A percentile compares a stretch with the other conserved stretches of the same genome.
phyloP scores from a whole-genome alignment of 306 rosid species.

The Casuarina cunninghamiana region DNA sequence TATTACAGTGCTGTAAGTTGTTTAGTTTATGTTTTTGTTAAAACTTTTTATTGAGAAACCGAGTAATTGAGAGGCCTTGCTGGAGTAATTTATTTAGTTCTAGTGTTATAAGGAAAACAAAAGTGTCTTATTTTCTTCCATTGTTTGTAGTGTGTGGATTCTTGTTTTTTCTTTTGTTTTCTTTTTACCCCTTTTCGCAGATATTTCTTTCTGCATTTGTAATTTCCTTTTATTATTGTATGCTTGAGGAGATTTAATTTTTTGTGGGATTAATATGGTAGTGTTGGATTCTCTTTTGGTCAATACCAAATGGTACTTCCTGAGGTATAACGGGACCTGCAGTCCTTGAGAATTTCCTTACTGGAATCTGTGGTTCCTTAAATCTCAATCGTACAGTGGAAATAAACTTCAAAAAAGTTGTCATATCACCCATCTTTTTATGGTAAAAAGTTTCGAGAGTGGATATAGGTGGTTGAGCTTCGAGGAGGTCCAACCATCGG shows the following conservation, averaged over 20 bases:
- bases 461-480: too few species aligned
- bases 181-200: background rate
- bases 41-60: background rate
- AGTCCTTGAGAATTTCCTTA: too few species aligned
- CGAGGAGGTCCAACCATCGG: too few species aligned
- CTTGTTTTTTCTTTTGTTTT: background rate
- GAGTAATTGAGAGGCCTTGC: background rate
- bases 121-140: background rate
- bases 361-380: too few species aligned
- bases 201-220: background rate
- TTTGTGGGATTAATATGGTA: background rate
- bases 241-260: conserved; percentile 1
- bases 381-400: too few species aligned
- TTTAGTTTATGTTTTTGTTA: background rate
- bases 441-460: too few species aligned
- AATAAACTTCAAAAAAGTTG: too few species aligned
- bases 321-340: too few species aligned
- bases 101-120: background rate
- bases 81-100: background rate
- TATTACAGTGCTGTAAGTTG: conserved; percentile 41
- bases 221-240: background rate
- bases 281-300: background rate
- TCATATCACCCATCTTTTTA: too few species aligned
- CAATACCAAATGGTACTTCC: too few species aligned
- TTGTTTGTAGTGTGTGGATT: background rate